Percentiles rank a stretch among this genome's conserved stretches.
These are phyloP conservation scores for Fraxinus albicans DNA, from an alignment of 305 asterid species.

Conservation along the genomic window DNA sequence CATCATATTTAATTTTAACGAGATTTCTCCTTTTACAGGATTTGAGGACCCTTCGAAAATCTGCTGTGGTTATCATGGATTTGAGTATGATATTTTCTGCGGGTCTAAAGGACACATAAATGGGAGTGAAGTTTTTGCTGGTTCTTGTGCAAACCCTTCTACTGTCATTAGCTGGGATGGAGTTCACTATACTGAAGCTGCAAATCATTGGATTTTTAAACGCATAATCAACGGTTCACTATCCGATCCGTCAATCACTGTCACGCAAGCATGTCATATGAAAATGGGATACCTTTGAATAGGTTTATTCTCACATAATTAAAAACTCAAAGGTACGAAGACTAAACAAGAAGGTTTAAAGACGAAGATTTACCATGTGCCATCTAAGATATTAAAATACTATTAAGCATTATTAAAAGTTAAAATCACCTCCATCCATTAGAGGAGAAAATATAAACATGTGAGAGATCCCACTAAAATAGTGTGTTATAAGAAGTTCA, in stretches of 20 bases:
- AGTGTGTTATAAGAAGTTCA: background rate
- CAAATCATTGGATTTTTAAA: constrained; percentile 52
- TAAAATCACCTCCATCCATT: no score
- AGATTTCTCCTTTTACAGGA: constrained; percentile 32
- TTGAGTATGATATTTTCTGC: constrained; percentile 39
- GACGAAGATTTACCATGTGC: background rate
- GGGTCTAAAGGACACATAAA: constrained; percentile 45
- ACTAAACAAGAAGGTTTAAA: no score
- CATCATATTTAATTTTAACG: background rate
- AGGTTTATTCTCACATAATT: background rate
- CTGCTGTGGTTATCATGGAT: constrained; percentile 59
- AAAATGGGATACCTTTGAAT: background rate
- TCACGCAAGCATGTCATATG: constrained; percentile 30
- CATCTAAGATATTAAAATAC: no score
- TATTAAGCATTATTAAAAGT: background rate
- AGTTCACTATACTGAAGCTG: constrained; percentile 53
- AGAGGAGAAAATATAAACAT: no score
- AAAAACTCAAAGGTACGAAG: background rate
- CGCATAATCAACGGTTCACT: constrained; percentile 42
- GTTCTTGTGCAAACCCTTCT: constrained; percentile 45
- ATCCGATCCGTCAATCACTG: constrained; percentile 50
- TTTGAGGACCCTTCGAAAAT: constrained; percentile 35
- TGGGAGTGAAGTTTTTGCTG: constrained; percentile 42
- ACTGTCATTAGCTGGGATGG: constrained; percentile 60
- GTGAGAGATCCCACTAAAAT: background rate